Evolutionary conservation across 192 early-diverging fungal species (phyloP).

Genomic region (Coemansia guatemalensis): DNA sequence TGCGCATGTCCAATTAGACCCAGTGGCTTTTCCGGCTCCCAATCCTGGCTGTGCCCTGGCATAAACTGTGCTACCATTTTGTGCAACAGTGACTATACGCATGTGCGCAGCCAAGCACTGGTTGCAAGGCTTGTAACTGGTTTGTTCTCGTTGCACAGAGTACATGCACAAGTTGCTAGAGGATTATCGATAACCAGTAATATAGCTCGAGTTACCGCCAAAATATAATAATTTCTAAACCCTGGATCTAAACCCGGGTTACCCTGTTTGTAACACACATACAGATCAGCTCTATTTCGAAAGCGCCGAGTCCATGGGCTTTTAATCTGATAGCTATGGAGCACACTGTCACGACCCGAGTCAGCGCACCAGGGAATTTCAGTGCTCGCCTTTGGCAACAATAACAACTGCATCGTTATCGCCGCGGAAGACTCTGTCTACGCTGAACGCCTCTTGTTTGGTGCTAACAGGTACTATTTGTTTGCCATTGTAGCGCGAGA

Average conservation of each 20-base stretch:
- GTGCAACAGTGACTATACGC: not conserved
- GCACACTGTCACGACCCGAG: no score
- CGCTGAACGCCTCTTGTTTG: slow-evolving; percentile 58
- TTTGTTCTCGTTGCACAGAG: not conserved
- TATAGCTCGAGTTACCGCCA: not conserved
- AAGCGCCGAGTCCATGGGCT: not conserved
- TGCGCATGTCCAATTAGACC: not conserved
- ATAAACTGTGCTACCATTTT: not conserved
- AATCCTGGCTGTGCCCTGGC: not conserved
- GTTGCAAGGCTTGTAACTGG: not conserved
- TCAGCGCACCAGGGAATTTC: not conserved
- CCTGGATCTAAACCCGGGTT: not conserved
- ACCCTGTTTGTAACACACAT: not conserved
- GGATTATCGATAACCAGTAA: not conserved
- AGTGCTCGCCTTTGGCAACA: not conserved
- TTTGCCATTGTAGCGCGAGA: slow-evolving; percentile 60
- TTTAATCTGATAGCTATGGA: not conserved
- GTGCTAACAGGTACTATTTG: slow-evolving; percentile 57
- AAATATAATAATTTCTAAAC: not conserved
- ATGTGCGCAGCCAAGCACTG: not conserved
- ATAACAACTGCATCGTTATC: slow-evolving; percentile 54
- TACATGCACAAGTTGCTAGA: not conserved
- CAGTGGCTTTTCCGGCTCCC: not conserved
- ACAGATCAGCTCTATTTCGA: not conserved
- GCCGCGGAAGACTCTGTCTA: slow-evolving; percentile 57